Evolutionary conservation across 495 filamentous ascomycete genomes (phyloP), one percentile per base, ranked within the genome.

Genomic region (Lasiosphaeria hispida): DNA sequence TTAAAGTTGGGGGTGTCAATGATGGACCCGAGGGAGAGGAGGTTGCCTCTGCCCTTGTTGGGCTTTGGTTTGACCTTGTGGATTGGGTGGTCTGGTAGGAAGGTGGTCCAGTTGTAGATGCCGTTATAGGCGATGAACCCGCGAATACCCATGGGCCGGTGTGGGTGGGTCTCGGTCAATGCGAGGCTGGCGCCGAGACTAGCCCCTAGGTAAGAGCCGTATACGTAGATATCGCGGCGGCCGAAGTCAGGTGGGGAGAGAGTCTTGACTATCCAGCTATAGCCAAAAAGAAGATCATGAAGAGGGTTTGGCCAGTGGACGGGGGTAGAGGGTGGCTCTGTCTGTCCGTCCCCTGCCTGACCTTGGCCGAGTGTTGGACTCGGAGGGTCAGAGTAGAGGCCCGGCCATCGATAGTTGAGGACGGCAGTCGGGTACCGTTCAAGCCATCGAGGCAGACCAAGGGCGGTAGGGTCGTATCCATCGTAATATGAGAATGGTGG

Each of bases 71-170:
- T 37, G 42, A 13, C 43, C 39, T 39, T 49, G 51, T 77, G 66
- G 48, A 72, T 63, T 2, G 69, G 72, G 49, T 80, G 77, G 47
- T 74, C 75, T 0, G 75, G 74, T 3, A 80, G 62, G 49, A 79
- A 77, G 34, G 58, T 77, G 34, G 78, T 79, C 80, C 80, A 83
- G 63, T 83, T 74, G 60, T 77, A 82, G 40, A 83, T 74, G 33
- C 77, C 80, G 52, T 83, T 79, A 58, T 74, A 73, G 2, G 74
- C 69, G 10, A 77, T 67, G 4, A 80, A 64, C 18, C 78, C 80
- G 33, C 74, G 75, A 38, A 80, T 58, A 13, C 65, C 68, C 63
- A 78, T 76, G 40, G 48, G 51, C 10, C 47, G 58, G 50, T 62
- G 63, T 38, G 60, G 60, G 38, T 70, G 66, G 2, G 75, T 65